Percentiles rank a stretch among this genome's conserved stretches.
These are phyloP conservation scores for Ogataea nonfermentans DNA, from an alignment of 805 yeast species.

Conservation along the genomic window DNA sequence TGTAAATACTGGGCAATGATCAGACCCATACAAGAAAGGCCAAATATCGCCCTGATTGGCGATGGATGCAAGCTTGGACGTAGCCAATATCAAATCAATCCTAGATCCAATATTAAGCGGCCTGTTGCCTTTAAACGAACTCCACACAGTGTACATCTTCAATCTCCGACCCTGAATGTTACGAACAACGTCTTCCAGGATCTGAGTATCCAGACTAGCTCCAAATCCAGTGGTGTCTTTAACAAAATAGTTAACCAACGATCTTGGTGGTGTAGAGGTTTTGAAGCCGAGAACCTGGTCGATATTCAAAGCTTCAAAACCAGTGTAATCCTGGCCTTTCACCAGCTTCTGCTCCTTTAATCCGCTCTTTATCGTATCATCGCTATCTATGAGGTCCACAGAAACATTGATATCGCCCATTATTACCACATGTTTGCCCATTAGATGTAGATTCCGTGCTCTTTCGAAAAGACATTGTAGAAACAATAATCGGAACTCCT, in stretches of 20 bases:
- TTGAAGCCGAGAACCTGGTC: constrained; percentile 35
- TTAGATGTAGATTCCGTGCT: constrained; percentile 47
- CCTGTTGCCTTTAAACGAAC: constrained; percentile 69
- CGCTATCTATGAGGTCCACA: constrained; percentile 78
- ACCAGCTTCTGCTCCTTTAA: constrained; percentile 38
- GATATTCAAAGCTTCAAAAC: constrained; percentile 39
- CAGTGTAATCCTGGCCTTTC: constrained; percentile 19
- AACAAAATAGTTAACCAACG: constrained; percentile 44
- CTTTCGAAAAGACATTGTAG: constrained; percentile 60
- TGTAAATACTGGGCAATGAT: constrained; percentile 87
- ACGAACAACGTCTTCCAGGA: constrained; percentile 61
- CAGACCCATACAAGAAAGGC: constrained; percentile 78
- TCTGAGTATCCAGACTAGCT: constrained; percentile 35
- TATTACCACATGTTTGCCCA: constrained; percentile 68
- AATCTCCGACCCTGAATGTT: constrained; percentile 51
- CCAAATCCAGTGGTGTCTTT: constrained; percentile 29
- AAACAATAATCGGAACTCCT: constrained; percentile 55
- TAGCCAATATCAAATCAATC: constrained; percentile 70
- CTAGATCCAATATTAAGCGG: constrained; percentile 86
- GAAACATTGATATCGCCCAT: constrained; percentile 90
- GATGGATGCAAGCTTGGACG: constrained; percentile 35
- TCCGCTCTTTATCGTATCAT: constrained; percentile 57
- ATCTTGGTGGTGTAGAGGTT: constrained; percentile 41
- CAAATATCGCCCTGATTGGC: constrained; percentile 53
- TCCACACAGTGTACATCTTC: constrained; percentile 90